These are phyloP conservation scores for Grigorovia humatica DNA, from an alignment of 805 yeast species.

Conservation along the genomic window DNA sequence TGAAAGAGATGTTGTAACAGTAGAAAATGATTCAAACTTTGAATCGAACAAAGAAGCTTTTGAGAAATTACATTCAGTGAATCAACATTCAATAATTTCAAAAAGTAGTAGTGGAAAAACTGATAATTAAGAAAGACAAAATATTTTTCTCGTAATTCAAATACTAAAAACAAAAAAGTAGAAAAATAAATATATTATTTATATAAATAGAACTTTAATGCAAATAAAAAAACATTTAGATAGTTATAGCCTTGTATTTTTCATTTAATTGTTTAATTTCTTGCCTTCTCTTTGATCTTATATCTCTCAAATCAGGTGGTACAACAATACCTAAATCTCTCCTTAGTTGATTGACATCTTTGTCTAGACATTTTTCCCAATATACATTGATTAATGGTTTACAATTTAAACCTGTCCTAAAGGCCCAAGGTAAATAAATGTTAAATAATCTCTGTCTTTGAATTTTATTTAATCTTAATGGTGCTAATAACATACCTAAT, in stretches of 20 bases:
- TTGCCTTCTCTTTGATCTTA: conserved; percentile 35
- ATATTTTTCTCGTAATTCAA: too few species aligned
- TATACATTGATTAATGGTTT: conserved; percentile 77
- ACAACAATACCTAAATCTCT: conserved; percentile 57
- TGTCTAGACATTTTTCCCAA: conserved; percentile 78
- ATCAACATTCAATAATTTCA: not conserved
- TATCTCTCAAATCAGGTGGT: conserved; percentile 69
- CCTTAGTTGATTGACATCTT: conserved; percentile 65
- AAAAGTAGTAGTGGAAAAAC: not conserved
- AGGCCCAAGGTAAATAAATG: conserved; percentile 83
- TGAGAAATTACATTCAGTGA: not conserved
- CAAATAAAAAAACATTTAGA: too few species aligned
- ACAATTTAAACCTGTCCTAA: conserved; percentile 57
- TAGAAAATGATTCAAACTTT: not conserved
- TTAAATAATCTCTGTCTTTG: conserved; percentile 56
- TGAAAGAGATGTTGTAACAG: conserved; percentile 2
- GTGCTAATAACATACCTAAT: conserved; percentile 82
- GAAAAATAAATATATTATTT: not conserved
- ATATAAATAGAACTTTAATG: not conserved
- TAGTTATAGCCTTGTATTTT: conserved; percentile 11
- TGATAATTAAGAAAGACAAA: not conserved
- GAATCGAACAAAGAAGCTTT: not conserved
- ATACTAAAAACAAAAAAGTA: too few species aligned
- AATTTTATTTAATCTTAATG: conserved; percentile 54
- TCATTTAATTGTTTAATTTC: conserved; percentile 17